Evolutionary conservation across 2,329 filamentous ascomycete genomes (phyloP), one percentile per base, ranked within the genome.

Genomic region (Hirsutella minnesotensis): DNA sequence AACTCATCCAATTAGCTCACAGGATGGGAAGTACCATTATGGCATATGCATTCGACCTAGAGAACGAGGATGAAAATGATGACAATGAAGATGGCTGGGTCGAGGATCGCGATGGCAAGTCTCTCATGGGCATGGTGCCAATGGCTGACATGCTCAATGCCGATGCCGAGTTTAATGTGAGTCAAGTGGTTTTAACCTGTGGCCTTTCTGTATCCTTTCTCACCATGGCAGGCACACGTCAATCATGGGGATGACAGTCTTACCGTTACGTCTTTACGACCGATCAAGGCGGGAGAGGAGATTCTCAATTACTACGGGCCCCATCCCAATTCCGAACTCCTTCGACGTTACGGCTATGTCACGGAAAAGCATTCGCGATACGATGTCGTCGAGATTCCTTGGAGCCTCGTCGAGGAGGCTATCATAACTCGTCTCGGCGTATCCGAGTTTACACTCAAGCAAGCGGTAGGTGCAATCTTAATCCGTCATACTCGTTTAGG

Each of bases 111-210:
- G 70, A 80, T 3, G 68, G 67, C 9, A 68, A 69, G 48, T 64
- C 68, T 1, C 64, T 73, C 57, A 86, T 94, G 63, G 88, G 84
- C 41, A 92, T 95, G 86, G 83, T 95, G 0, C 87, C 88, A 1
- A 75, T 95, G 68, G 88, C 88, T 1, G 89, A 95, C 57, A 81
- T 94, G 55, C 70, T 95, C 27, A 95, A 94, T 54, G 86, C 88
- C 0, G 86, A 95, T 58, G 87, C 84, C 4, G 79, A 87, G 49
- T 92, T 92, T 60, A 94, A 95, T 51, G 83, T 83, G 52, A 24
- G 29, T 19, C 15, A 21, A 8, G 38, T 9, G 7, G 5, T 7
- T 24, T 30, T 20, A 2, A 2, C n/a, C 12, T 21, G 9, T 30
- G 3, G 7, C 9, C 4, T 27, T 27, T 12, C 7, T 10, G 22